phyloP scores from a whole-genome alignment of 768 basidiomycete species.

The Tricholoma hemisulphureum region DNA sequence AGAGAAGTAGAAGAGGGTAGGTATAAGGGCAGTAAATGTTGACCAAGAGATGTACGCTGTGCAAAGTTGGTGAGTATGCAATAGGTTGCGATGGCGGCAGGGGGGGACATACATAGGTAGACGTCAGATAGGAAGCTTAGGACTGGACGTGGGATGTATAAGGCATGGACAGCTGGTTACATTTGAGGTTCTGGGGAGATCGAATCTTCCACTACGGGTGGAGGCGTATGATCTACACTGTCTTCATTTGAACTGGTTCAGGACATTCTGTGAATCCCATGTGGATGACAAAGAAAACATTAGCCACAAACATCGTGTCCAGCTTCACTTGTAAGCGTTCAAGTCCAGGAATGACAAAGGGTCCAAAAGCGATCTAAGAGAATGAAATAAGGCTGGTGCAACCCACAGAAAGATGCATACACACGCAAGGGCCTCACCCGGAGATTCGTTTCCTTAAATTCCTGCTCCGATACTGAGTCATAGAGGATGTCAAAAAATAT shows the following conservation, averaged over 20 bases:
- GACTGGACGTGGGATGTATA: conserved; percentile 5
- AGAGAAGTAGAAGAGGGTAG: conserved; percentile 87
- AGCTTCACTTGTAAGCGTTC: background rate
- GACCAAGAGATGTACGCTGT: conserved; percentile 88
- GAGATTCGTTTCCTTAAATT: conserved; percentile 53
- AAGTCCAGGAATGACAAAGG: background rate
- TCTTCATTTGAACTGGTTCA: background rate
- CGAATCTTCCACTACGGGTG: background rate
- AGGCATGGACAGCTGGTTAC: background rate
- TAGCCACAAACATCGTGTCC: conserved; percentile 5
- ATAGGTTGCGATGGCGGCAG: background rate
- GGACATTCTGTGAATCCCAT: conserved; percentile 13
- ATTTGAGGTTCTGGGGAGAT: background rate
- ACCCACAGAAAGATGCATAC: background rate
- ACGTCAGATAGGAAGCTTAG: conserved; percentile 39
- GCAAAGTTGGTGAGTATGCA: background rate
- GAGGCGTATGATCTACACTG: background rate
- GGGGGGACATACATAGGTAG: conserved; percentile 53
- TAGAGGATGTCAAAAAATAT: conserved; percentile 72
- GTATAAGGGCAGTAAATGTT: conserved; percentile 72
- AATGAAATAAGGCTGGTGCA: background rate
- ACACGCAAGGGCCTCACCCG: conserved; percentile 39
- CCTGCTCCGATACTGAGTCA: conserved; percentile 63
- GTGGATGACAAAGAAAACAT: background rate
- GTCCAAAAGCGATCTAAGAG: conserved; percentile 28